Evolutionary conservation across 2,329 filamentous ascomycete genomes (phyloP).

Genomic region (Xylariaceae sp.): DNA sequence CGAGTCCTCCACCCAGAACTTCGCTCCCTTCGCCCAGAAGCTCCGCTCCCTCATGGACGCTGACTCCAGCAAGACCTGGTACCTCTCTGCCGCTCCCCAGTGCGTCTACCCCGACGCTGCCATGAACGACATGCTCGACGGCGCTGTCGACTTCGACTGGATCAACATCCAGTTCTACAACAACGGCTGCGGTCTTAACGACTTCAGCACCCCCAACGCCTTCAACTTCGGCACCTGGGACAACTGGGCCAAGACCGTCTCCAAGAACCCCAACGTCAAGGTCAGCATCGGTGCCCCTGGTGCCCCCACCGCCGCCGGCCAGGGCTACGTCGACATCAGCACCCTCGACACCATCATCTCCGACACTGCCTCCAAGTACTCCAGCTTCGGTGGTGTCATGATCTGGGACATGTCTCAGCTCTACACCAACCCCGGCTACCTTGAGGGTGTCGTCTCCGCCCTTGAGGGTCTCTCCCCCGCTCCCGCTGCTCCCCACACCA

Average conservation of each 20-base stretch:
- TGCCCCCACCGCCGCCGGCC: conserved; percentile 48
- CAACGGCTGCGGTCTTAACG: conserved; percentile 58
- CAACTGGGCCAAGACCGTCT: conserved; percentile 54
- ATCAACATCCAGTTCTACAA: conserved; percentile 65
- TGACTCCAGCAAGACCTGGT: conserved; percentile 47
- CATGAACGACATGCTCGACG: conserved; percentile 51
- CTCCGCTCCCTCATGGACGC: conserved; percentile 53
- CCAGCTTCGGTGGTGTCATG: conserved; percentile 63
- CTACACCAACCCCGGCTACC: conserved; percentile 53
- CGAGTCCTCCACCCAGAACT: conserved; percentile 55
- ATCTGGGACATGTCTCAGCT: conserved; percentile 63
- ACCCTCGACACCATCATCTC: conserved; percentile 46
- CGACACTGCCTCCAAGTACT: conserved; percentile 46
- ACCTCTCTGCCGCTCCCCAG: conserved; percentile 62
- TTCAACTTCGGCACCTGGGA: conserved; percentile 64
- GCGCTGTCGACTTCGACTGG: conserved; percentile 52
- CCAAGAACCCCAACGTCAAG: conserved; percentile 55
- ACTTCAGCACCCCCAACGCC: conserved; percentile 42
- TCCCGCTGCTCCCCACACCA: background rate
- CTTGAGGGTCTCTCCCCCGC: conserved; percentile 22
- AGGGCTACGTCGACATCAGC: conserved; percentile 48
- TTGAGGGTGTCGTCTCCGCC: conserved; percentile 39
- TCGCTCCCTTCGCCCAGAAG: conserved; percentile 54
- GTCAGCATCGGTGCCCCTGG: conserved; percentile 55
- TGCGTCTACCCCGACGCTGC: conserved; percentile 61